Evolutionary conservation across 2,329 filamentous ascomycete genomes (phyloP), one percentile per base, ranked within the genome.

Genomic region (Aurifilum marmelostoma): DNA sequence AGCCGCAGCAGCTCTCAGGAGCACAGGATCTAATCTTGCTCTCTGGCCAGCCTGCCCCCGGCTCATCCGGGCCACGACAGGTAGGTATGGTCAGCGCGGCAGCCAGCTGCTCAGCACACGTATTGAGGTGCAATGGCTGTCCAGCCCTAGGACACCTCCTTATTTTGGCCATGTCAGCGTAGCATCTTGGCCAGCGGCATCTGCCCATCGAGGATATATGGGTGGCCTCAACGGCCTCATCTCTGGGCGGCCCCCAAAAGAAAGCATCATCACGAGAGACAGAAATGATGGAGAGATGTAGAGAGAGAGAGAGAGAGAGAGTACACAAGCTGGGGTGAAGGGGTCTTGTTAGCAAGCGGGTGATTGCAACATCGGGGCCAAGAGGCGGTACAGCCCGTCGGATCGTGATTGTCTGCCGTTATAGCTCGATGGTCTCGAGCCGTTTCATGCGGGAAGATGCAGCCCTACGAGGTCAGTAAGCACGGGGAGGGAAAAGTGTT

Each of bases 391-490:
- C n/a, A 37, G 18, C 8, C n/a, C 41, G 63, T 24, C 29, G 37
- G 24, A 27, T 43, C 32, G 52, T 65, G 24, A 27, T 11, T 29
- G 37, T 29, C 29, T 37, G 32, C 21, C 56, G 18, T 12, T 21
- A 14, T 37, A 62, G n/a, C 59, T 27, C 7, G 16, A 43, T 4
- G 16, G 34, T 11, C 18, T 62, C 21, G 21, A 39, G 12, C 12
- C 21, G 37, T 62, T 62, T 39, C 59, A 62, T 62, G 59, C 27
- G n/a, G 54, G 58, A 29, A 7, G 32, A 67, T 65, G 63, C 65
- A 62, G 65, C 65, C 54, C 56, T 54, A 67, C 39, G 63, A 67
- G 27, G 14, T 34, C 39, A 8, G 41, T 52, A 32, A 67, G 56
- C 65, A 37, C 39, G n/a, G 21, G 54, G 6, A 12, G 14, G 9